Percentiles rank a stretch among this genome's conserved stretches.
These are phyloP conservation scores for Podila epicladia DNA, from an alignment of 192 early-diverging fungal genomes.

Conservation along the genomic window DNA sequence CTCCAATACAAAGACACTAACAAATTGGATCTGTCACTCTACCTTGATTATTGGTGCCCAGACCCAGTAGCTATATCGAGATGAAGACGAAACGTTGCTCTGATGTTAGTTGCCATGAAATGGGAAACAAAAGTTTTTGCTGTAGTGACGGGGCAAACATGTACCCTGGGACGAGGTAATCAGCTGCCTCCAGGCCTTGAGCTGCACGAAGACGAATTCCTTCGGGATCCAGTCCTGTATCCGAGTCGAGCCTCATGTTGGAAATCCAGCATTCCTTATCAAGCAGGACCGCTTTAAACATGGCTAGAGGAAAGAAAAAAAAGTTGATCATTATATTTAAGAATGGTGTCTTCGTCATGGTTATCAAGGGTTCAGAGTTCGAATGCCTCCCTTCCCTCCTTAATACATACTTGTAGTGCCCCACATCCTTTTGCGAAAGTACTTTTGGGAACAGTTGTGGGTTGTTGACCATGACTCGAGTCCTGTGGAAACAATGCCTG, in stretches of 20 bases:
- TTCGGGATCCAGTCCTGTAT: constrained; percentile 87
- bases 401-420: constrained; percentile 70
- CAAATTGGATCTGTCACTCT: constrained; percentile 57
- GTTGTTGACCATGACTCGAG: constrained; percentile 89
- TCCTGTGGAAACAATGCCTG: constrained; percentile 89
- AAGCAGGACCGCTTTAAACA: constrained; percentile 85
- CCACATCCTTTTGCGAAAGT: constrained; percentile 91
- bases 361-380: background rate
- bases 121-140: background rate
- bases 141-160: background rate
- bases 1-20: constrained; percentile 62
- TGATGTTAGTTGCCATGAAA: background rate
- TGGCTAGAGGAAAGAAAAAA: constrained; percentile 48
- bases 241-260: constrained; percentile 84
- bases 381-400: background rate
- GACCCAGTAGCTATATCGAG: constrained; percentile 77
- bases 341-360: too few species aligned
- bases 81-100: background rate
- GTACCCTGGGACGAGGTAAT: constrained; percentile 89
- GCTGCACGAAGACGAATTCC: constrained; percentile 86
- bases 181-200: constrained; percentile 86
- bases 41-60: constrained; percentile 68
- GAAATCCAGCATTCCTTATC: constrained; percentile 90
- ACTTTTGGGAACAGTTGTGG: constrained; percentile 77
- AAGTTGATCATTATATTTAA: too few species aligned